Conservation (phyloP, 768 basidiomycete species). For the Hypholoma sublateritium region DNA sequence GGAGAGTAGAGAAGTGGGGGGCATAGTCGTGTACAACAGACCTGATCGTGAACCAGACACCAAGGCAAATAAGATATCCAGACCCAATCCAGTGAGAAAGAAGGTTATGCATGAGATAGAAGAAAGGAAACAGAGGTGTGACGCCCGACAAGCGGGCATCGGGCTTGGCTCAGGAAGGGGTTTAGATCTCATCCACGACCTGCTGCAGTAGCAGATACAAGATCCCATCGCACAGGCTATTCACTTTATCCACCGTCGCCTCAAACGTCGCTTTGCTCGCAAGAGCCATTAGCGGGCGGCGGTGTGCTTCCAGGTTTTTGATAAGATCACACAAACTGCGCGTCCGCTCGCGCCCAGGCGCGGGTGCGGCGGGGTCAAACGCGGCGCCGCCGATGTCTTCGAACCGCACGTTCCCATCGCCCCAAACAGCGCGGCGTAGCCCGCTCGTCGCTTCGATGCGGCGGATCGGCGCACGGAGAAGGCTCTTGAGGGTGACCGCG, state of each 20-base stretch:
- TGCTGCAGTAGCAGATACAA: slow-evolving; percentile 36
- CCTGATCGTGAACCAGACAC: not conserved
- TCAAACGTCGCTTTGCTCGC: slow-evolving; percentile 30
- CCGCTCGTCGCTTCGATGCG: slow-evolving; percentile 19
- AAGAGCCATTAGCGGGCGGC: slow-evolving; percentile 27
- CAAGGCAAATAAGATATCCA: not conserved
- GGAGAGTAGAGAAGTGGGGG: not conserved
- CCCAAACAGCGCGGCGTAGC: slow-evolving; percentile 21
- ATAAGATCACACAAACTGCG: slow-evolving; percentile 21
- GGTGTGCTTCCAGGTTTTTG: slow-evolving; percentile 27
- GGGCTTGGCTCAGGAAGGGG: not conserved
- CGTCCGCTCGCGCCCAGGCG: slow-evolving; percentile 7
- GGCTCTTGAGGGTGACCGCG: not conserved
- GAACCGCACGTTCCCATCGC: slow-evolving; percentile 9
- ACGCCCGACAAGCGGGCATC: too few species aligned
- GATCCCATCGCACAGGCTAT: slow-evolving; percentile 37
- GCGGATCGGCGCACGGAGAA: slow-evolving; percentile 15
- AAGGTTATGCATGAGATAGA: not conserved
- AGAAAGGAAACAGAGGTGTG: slow-evolving; percentile 1
- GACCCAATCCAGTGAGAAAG: not conserved
- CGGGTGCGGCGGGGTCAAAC: not conserved
- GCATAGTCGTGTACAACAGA: not conserved
- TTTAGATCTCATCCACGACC: slow-evolving; percentile 16
- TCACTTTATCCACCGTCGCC: slow-evolving; percentile 37
- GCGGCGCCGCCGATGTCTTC: not conserved